Base-by-base conservation (phyloP, 78 protist genomes). In the Polysphondylium violaceum region DNA sequence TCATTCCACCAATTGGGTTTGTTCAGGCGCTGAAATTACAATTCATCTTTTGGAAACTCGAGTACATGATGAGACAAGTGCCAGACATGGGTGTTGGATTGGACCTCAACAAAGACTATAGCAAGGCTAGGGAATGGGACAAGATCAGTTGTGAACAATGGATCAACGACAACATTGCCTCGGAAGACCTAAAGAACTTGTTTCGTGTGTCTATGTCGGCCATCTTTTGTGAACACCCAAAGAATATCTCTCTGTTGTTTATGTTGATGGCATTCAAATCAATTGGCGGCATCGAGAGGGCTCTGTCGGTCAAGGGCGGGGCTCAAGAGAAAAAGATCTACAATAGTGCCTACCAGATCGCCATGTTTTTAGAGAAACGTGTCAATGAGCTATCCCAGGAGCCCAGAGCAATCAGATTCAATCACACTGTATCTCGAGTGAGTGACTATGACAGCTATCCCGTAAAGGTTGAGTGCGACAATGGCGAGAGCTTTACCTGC, bases 291-390 rank as follows among this genome's bases (percentile, higher is more conserved):
- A 68, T 86, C 3, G 43, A 36, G 38, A 50, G 21, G 3, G 6
- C 63, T 1, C 4, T 86, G 27, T 68, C 53, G 0, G 85, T 73
- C 11, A 21, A 44, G 11, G 40, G 47, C 38, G 92, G 92, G 25
- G 92, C 92, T 9, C 92, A 86, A 27, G 75, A 73, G 36, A 75
- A 74, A 59, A 25, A 79, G 19, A 58, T 86, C 4, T 43, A 25
- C 35, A 79, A 79, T 19, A 31, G 92, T 25, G 16, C 81, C 7
- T n/a, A n/a, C n/a, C n/a, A n/a, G n/a, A n/a, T n/a, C n/a, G n/a
- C n/a, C n/a, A n/a, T n/a, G n/a, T n/a, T n/a, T n/a, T n/a, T n/a
- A n/a, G n/a, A n/a, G n/a, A n/a, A n/a, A n/a, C n/a, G n/a, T n/a
- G n/a, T n/a, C n/a, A n/a, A n/a, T n/a, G n/a, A n/a, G n/a, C n/a